A percentile compares a stretch with the other conserved stretches of the same genome.
phyloP scores from a whole-genome alignment of 495 filamentous ascomycete genomes.

The Penicillium arizonense region DNA sequence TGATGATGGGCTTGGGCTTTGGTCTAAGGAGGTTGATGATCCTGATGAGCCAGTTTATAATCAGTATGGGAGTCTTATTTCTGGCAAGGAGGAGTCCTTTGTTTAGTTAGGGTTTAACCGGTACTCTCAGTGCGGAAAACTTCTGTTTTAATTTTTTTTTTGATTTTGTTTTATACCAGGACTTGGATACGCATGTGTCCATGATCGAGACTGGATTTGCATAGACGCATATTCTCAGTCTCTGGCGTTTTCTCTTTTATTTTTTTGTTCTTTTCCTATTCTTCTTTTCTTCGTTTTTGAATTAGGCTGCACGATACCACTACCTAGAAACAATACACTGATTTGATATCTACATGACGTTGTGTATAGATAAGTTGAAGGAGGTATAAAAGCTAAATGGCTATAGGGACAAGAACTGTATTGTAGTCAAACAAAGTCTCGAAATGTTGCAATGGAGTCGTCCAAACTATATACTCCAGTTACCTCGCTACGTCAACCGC shows the following conservation, averaged over 20 bases:
- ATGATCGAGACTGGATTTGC: background rate
- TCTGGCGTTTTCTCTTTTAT: background rate
- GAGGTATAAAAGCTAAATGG: too few relatives aligned
- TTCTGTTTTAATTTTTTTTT: background rate
- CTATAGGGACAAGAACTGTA: too few relatives aligned
- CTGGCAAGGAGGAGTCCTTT: slow-evolving; percentile 31
- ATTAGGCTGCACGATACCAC: too few relatives aligned
- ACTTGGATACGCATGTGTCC: background rate
- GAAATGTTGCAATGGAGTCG: too few relatives aligned
- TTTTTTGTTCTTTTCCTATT: background rate
- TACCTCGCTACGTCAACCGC: too few relatives aligned
- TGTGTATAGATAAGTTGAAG: too few relatives aligned
- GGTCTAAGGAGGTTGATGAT: slow-evolving; percentile 62
- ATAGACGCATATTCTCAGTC: background rate
- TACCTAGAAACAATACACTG: too few relatives aligned
- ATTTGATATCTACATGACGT: too few relatives aligned
- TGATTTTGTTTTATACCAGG: background rate
- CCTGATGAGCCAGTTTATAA: slow-evolving; percentile 57
- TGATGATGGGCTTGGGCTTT: slow-evolving; percentile 38
- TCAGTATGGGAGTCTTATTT: slow-evolving; percentile 38
- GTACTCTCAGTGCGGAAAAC: background rate
- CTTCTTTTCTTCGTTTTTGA: too few relatives aligned
- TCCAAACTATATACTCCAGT: too few relatives aligned
- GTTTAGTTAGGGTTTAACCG: background rate
- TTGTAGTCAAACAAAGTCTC: too few relatives aligned